Evolutionary conservation across 2,329 filamentous ascomycete genomes (phyloP).

Genomic region (Fonsecaea erecta): DNA sequence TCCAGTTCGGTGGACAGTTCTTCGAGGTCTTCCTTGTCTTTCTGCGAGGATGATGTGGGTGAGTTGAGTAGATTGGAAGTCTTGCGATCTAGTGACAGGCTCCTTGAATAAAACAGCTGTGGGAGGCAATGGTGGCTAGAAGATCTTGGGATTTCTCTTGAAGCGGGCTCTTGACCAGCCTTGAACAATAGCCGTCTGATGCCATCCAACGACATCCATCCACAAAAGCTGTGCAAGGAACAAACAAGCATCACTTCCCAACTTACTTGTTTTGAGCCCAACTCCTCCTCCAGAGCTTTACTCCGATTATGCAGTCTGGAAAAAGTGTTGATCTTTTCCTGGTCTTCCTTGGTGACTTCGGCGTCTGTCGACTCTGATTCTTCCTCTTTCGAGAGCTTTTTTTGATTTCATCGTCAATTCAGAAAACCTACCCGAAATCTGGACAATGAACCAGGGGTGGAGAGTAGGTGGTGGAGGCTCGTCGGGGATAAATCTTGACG

Average conservation of each 20-base stretch:
- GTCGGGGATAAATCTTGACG: background rate
- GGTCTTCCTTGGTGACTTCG: slow-evolving; percentile 93
- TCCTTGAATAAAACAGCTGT: background rate
- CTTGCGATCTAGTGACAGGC: slow-evolving; percentile 13
- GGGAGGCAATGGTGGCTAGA: background rate
- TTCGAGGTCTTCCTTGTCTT: slow-evolving; percentile 97
- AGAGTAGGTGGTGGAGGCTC: background rate
- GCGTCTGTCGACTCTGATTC: slow-evolving; percentile 78
- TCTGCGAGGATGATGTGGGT: slow-evolving; percentile 67
- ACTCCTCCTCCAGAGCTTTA: slow-evolving; percentile 74
- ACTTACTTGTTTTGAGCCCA: slow-evolving; percentile 77
- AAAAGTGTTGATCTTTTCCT: slow-evolving; percentile 99
- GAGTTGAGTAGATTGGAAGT: background rate
- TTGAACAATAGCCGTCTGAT: background rate
- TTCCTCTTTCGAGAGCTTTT: slow-evolving; percentile 88
- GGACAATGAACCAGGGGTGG: background rate
- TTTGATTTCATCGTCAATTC: background rate
- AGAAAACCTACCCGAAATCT: background rate
- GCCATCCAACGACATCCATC: background rate
- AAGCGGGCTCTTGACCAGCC: background rate
- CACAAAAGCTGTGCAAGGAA: background rate
- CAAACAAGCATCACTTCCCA: background rate
- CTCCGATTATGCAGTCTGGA: slow-evolving; percentile 91
- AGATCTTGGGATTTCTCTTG: background rate
- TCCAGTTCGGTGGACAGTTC: slow-evolving; percentile 91